Conservation (phyloP, 768 basidiomycete species). For the Lenzites betulinus region DNA sequence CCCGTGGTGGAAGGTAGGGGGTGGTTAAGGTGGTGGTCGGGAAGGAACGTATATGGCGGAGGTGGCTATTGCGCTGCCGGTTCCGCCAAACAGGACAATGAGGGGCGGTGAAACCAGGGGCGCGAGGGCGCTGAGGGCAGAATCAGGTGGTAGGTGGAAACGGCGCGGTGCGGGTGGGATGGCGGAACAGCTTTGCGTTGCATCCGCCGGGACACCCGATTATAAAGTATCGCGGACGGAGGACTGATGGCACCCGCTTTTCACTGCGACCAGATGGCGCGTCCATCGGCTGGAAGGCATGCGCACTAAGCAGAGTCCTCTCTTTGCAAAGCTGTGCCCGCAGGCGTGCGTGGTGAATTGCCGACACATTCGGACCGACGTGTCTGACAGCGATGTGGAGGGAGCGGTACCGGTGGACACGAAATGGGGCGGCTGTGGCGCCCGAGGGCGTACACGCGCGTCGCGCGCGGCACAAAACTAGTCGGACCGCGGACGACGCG, state of each 20-base stretch:
- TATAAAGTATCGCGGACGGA: background rate
- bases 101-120: background rate
- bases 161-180: too few relatives aligned
- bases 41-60: background rate
- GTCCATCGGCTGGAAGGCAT: background rate
- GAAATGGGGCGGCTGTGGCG: too few relatives aligned
- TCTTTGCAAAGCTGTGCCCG: background rate
- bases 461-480: background rate
- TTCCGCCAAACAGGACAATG: background rate
- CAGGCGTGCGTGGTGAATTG: background rate
- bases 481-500: too few relatives aligned
- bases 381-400: background rate
- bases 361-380: background rate
- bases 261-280: background rate
- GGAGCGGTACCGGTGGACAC: background rate
- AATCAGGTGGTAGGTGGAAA: too few relatives aligned
- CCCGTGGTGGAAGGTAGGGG: constrained; percentile 2
- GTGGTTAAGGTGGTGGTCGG: background rate
- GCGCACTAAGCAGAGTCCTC: background rate
- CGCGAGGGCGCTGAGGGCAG: too few relatives aligned
- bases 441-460: too few relatives aligned
- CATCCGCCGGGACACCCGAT: background rate
- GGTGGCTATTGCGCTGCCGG: background rate
- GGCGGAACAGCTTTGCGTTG: background rate
- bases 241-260: background rate